Evolutionary conservation across 495 filamentous ascomycete species (phyloP).

Genomic region (Physcia stellaris): DNA sequence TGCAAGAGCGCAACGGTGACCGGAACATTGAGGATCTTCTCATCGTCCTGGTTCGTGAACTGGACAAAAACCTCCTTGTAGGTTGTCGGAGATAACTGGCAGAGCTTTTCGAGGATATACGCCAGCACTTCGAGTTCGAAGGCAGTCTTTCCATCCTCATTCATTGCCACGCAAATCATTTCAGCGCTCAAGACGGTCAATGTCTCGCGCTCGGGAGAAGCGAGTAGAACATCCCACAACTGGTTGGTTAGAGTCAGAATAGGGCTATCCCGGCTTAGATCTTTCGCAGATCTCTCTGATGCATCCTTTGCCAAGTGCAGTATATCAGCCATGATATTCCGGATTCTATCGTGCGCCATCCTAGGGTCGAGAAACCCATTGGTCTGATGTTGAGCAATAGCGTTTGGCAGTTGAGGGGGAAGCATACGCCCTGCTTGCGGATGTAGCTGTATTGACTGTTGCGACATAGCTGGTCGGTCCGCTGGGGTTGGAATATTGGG

Average conservation of each 20-base stretch:
- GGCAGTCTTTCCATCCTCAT: constrained; percentile 39
- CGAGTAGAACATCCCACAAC: constrained; percentile 33
- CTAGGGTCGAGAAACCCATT: constrained; percentile 55
- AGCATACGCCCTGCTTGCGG: constrained; percentile 37
- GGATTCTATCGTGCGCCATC: constrained; percentile 47
- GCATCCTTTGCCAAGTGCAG: constrained; percentile 48
- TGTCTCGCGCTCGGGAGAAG: constrained; percentile 42
- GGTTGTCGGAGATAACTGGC: constrained; percentile 59
- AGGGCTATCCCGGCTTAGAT: constrained; percentile 48
- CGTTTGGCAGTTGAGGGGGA: constrained; percentile 24
- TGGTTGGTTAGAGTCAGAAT: constrained; percentile 53
- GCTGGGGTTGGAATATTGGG: constrained; percentile 67
- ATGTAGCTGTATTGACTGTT: constrained; percentile 50
- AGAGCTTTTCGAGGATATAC: constrained; percentile 66
- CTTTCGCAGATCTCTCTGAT: constrained; percentile 54
- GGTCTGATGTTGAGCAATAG: constrained; percentile 38
- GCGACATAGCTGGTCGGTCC: constrained; percentile 62
- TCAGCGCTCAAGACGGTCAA: constrained; percentile 53
- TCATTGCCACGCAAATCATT: constrained; percentile 58
- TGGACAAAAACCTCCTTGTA: constrained; percentile 61
- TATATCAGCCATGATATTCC: constrained; percentile 57
- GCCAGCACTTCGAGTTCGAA: constrained; percentile 75
- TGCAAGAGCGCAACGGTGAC: constrained; percentile 68
- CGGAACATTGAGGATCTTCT: constrained; percentile 63
- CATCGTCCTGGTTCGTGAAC: constrained; percentile 54